Evolutionary conservation across 352 stramenopile genomes (phyloP).

Genomic region (Phytophthora foliorum): DNA sequence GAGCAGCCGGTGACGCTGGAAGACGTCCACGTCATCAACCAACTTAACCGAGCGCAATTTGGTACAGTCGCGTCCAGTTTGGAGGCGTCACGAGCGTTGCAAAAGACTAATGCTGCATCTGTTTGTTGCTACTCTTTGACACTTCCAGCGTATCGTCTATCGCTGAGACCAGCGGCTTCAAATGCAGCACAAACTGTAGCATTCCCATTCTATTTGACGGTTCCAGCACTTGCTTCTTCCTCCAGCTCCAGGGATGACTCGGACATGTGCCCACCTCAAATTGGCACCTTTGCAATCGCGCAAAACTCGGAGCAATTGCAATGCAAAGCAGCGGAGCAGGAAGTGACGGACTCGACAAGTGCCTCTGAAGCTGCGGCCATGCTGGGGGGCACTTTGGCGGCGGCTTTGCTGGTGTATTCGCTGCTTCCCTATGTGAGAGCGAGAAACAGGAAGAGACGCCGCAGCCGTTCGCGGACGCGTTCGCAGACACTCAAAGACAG

Average conservation of each 20-base stretch:
- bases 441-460: constrained; percentile 21
- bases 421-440: constrained; percentile 36
- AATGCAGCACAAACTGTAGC: constrained; percentile 10
- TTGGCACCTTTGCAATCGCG: constrained; percentile 30
- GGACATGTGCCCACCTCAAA: constrained; percentile 32
- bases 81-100: neutral
- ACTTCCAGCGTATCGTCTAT: constrained; percentile 30
- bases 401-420: constrained; percentile 38
- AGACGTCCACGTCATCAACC: constrained; percentile 30
- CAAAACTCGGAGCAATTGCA: constrained; percentile 17
- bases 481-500: constrained; percentile 16
- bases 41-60: constrained; percentile 30
- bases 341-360: constrained; percentile 17
- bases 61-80: constrained; percentile 16
- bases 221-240: constrained; percentile 11
- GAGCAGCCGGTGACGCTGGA: constrained; percentile 22
- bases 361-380: constrained; percentile 30
- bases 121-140: neutral
- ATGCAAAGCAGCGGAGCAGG: constrained; percentile 7
- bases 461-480: constrained; percentile 20
- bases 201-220: constrained; percentile 33
- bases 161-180: constrained; percentile 20
- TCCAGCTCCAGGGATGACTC: constrained; percentile 16
- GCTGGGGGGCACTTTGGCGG: constrained; percentile 38
- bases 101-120: neutral